These are phyloP conservation scores for Tolypocladium tropicale DNA, from an alignment of 2,329 filamentous ascomycete genomes.

Conservation along the genomic window DNA sequence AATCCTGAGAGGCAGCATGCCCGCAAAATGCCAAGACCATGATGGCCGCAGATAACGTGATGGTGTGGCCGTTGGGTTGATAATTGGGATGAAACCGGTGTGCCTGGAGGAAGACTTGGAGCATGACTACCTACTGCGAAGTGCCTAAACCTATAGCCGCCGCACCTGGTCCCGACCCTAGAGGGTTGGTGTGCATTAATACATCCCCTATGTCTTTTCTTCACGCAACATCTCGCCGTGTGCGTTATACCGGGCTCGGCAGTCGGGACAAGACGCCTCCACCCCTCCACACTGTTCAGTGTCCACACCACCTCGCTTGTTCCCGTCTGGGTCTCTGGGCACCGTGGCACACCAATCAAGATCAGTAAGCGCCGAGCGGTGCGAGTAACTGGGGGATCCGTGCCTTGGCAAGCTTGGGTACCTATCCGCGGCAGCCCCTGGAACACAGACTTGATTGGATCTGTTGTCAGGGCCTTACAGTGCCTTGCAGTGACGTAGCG, in stretches of 20 bases:
- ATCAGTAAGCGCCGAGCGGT: neutral
- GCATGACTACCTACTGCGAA: neutral
- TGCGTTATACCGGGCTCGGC: too few species aligned
- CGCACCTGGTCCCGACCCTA: too few species aligned
- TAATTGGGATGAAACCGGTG: neutral
- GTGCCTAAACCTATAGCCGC: too few species aligned
- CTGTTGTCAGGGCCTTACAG: neutral
- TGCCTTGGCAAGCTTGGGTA: neutral
- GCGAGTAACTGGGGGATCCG: too few species aligned
- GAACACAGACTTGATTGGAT: neutral
- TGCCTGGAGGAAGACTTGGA: neutral
- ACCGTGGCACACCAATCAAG: neutral
- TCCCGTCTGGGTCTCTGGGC: neutral
- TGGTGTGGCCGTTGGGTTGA: neutral
- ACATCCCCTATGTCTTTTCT: neutral
- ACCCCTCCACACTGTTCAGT: neutral
- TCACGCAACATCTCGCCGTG: too few species aligned
- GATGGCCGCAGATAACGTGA: neutral
- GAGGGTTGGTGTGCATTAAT: neutral
- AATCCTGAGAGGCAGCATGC: too few species aligned
- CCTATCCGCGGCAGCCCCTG: neutral
- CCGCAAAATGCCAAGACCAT: too few species aligned
- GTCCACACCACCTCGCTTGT: conserved; percentile 1
- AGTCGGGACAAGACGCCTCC: neutral
- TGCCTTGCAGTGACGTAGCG: neutral